phyloP scores from a whole-genome alignment of 2,329 filamentous ascomycete species.

The Gaeumannomyces sp. region DNA sequence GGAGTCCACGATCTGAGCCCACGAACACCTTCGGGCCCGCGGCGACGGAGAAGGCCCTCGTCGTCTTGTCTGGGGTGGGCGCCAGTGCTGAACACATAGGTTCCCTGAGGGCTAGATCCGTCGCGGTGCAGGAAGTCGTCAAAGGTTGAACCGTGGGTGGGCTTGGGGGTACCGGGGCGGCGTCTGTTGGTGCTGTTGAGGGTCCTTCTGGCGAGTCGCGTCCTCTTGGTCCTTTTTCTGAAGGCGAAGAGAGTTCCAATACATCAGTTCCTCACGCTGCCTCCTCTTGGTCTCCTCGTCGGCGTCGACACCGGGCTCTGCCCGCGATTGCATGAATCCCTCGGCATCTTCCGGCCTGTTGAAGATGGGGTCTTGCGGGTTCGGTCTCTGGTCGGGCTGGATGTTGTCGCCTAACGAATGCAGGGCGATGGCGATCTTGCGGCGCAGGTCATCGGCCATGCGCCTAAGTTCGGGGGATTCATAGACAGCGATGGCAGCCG shows the following conservation, averaged over 20 bases:
- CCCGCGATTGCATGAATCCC: constrained; percentile 51
- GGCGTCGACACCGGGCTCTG: constrained; percentile 47
- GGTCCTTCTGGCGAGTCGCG: constrained; percentile 15
- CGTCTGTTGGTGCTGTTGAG: constrained; percentile 15
- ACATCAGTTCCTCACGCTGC: constrained; percentile 59
- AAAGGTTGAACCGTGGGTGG: constrained; percentile 38
- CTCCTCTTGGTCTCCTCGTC: constrained; percentile 55
- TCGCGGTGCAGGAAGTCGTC: constrained; percentile 54
- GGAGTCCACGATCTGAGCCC: constrained; percentile 40
- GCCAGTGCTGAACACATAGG: constrained; percentile 53
- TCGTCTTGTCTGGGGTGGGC: constrained; percentile 34
- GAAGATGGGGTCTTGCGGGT: constrained; percentile 45
- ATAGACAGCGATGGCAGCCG: constrained; percentile 54
- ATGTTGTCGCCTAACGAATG: constrained; percentile 54
- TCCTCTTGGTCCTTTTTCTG: constrained; percentile 37
- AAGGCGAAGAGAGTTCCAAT: constrained; percentile 55
- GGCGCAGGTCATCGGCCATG: constrained; percentile 54
- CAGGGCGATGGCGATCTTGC: constrained; percentile 54
- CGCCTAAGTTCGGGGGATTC: constrained; percentile 58
- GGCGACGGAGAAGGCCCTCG: constrained; percentile 42
- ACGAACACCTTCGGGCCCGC: constrained; percentile 39
- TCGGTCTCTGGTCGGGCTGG: constrained; percentile 31
- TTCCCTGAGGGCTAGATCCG: constrained; percentile 43
- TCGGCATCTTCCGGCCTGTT: constrained; percentile 62
- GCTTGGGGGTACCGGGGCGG: neutral